Conservation (phyloP, 164 flowering plant species). For the Aristolochia fimbriata region DNA sequence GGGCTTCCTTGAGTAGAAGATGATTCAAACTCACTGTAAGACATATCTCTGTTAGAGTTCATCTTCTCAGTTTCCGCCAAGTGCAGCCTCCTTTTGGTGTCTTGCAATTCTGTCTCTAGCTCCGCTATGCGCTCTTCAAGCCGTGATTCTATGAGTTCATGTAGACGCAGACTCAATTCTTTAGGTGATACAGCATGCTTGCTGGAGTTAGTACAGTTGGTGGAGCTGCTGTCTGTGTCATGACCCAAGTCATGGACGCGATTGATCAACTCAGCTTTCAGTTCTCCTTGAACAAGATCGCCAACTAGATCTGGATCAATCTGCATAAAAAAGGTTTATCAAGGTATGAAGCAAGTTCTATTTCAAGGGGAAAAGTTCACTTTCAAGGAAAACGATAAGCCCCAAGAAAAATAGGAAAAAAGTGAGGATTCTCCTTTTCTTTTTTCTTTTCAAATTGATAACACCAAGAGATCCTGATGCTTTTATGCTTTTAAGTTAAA, state of each 20-base stretch:
- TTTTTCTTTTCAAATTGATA: not conserved
- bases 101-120: constrained; percentile 61
- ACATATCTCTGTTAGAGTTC: constrained; percentile 16
- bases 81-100: constrained; percentile 37
- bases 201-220: constrained; percentile 22
- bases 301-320: constrained; percentile 41
- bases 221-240: constrained; percentile 27
- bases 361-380: too few relatives aligned
- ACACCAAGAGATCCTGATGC: not conserved
- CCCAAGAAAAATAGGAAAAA: not conserved
- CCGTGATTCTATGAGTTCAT: constrained; percentile 64
- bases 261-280: constrained; percentile 32
- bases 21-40: constrained; percentile 19
- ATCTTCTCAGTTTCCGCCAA: constrained; percentile 25
- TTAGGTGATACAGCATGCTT: constrained; percentile 64
- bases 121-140: constrained; percentile 64
- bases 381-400: too few relatives aligned
- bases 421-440: not conserved
- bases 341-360: not conserved
- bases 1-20: constrained; percentile 21
- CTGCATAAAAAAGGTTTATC: constrained; percentile 25
- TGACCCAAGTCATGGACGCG: constrained; percentile 19
- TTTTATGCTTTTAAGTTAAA: not conserved
- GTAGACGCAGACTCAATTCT: constrained; percentile 69
- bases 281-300: constrained; percentile 52